phyloP scores from a whole-genome alignment of 2,329 filamentous ascomycete genomes.

The Aspergillus udagawae region DNA sequence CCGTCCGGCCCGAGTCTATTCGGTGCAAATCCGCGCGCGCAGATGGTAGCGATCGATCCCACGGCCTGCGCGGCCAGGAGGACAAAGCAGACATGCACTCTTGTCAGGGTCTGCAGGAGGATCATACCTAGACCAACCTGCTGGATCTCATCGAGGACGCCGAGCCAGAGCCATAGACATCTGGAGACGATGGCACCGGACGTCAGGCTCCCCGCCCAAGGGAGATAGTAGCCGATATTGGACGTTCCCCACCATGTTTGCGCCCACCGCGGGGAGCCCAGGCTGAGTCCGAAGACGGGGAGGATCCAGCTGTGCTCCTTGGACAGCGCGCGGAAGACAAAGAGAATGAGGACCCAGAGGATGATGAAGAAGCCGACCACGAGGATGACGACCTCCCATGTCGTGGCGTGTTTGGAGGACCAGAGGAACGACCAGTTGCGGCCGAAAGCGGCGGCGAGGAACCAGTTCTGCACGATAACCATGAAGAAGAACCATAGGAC shows the following conservation, averaged over 20 bases:
- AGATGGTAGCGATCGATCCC: slow-evolving; percentile 58
- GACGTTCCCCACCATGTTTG: slow-evolving; percentile 64
- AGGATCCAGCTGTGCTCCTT: slow-evolving; percentile 61
- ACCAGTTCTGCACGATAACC: slow-evolving; percentile 63
- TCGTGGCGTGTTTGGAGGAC: slow-evolving; percentile 50
- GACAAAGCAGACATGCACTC: slow-evolving; percentile 60
- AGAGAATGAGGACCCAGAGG: slow-evolving; percentile 48
- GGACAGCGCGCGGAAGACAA: slow-evolving; percentile 50
- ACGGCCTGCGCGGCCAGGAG: slow-evolving; percentile 57
- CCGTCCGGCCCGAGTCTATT: slow-evolving; percentile 57
- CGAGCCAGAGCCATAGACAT: slow-evolving; percentile 62
- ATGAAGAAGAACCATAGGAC: slow-evolving; percentile 63
- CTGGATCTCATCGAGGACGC: slow-evolving; percentile 60
- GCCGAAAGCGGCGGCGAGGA: slow-evolving; percentile 60
- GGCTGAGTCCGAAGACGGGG: slow-evolving; percentile 63
- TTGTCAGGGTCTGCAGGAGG: slow-evolving; percentile 59
- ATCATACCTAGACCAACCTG: slow-evolving; percentile 65
- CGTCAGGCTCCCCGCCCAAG: slow-evolving; percentile 53
- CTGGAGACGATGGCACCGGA: slow-evolving; percentile 54
- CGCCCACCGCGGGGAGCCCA: slow-evolving; percentile 61
- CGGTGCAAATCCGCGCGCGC: slow-evolving; percentile 56
- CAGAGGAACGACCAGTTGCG: slow-evolving; percentile 61
- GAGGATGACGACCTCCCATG: slow-evolving; percentile 57
- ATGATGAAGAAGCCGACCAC: slow-evolving; percentile 45
- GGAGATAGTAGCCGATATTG: slow-evolving; percentile 56